Percentiles rank a stretch among this genome's conserved stretches.
These are phyloP conservation scores for Diospyros kaki DNA, from an alignment of 148 eudicot species.

Conservation along the genomic window DNA sequence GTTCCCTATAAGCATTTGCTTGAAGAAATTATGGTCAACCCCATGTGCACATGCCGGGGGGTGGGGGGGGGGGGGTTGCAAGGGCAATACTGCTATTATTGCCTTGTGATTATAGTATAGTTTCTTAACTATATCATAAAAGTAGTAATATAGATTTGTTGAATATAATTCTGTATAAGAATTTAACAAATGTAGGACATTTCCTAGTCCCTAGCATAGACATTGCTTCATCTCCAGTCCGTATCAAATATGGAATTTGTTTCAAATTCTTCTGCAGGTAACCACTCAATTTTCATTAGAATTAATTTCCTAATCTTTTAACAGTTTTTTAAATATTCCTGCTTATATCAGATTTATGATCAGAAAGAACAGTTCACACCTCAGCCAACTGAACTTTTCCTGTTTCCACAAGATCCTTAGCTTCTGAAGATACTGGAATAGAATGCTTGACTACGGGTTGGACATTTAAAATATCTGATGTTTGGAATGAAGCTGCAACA, in stretches of 20 bases:
- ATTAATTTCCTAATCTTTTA: neutral
- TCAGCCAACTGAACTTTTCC: constrained; percentile 92
- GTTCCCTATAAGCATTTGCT: neutral
- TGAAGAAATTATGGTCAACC: neutral
- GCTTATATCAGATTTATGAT: neutral
- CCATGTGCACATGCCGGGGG: neutral
- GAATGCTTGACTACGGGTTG: constrained; percentile 95
- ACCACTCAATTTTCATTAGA: neutral
- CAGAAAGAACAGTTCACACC: constrained; percentile 35
- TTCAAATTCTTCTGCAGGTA: neutral
- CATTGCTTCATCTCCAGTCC: neutral
- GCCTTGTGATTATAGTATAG: neutral
- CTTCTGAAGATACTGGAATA: constrained; percentile 84
- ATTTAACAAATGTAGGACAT: neutral
- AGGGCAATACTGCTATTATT: neutral
- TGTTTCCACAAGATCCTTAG: constrained; percentile 91
- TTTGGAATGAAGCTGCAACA: constrained; percentile 63
- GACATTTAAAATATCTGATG: constrained; percentile 71
- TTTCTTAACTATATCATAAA: neutral
- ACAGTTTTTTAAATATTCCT: neutral
- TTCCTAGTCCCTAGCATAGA: neutral
- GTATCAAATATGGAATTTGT: neutral
- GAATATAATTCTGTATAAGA: neutral
- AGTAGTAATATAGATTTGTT: neutral
- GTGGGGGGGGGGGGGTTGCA: no score